Conservation (phyloP, 805 yeast species). For the Wilhelminamyces savonicus region DNA sequence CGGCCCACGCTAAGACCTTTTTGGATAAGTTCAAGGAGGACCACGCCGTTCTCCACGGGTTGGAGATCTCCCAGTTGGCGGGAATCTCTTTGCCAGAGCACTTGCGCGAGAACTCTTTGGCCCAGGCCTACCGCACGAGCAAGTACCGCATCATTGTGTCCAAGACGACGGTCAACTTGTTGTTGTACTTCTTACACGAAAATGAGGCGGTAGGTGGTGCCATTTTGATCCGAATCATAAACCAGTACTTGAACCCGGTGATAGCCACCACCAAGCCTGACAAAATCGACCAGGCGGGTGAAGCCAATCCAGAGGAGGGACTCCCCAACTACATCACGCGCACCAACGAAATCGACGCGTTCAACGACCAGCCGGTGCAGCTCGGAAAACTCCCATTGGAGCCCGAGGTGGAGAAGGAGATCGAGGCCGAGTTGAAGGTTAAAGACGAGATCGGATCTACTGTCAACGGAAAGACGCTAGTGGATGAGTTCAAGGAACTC, state of each 20-base stretch:
- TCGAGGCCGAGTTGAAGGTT: constrained; percentile 74
- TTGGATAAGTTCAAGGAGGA: constrained; percentile 70
- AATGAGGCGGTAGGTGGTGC: constrained; percentile 91
- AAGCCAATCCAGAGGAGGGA: constrained; percentile 47
- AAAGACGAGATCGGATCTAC: constrained; percentile 52
- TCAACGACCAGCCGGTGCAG: constrained; percentile 68
- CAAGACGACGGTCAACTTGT: constrained; percentile 75
- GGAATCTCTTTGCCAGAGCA: constrained; percentile 78
- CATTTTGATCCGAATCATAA: constrained; percentile 74
- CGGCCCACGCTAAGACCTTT: constrained; percentile 62
- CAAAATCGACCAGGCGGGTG: constrained; percentile 37
- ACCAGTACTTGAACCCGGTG: constrained; percentile 65
- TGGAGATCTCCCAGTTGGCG: constrained; percentile 65
- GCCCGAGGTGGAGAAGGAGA: constrained; percentile 75
- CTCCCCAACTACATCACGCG: constrained; percentile 38
- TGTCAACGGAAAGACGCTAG: constrained; percentile 39
- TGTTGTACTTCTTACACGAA: constrained; percentile 83
- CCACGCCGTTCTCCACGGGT: constrained; percentile 69
- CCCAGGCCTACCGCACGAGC: constrained; percentile 65
- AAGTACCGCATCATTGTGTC: constrained; percentile 74
- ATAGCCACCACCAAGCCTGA: constrained; percentile 36
- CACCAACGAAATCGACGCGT: constrained; percentile 47
- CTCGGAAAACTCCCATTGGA: constrained; percentile 84
- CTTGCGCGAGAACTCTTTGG: constrained; percentile 73
- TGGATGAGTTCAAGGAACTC: constrained; percentile 60